Base-by-base conservation (phyloP, 441 rosid species). In the Heliophila coronopifolia region DNA sequence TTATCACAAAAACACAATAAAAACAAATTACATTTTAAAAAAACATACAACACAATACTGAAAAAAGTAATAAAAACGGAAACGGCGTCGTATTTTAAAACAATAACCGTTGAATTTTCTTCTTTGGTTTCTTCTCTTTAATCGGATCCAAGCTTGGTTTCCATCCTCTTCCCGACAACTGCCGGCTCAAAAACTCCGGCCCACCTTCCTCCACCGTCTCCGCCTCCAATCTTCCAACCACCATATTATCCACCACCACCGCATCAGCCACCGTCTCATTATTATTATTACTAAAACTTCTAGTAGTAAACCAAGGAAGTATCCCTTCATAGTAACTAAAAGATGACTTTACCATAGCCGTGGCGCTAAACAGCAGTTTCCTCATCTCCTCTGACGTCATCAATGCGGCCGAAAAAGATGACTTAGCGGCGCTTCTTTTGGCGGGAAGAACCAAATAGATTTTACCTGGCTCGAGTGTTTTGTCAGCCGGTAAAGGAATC, bases 71-170 rank as follows among this genome's bases (percentile, higher is more conserved):
- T n/a, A 19, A 7, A 7, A 17, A n/a, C 2, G 1, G n/a, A 50
- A 42, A 49, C 54, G 48, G 45, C 51, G 2, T 1, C 50, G 42
- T 56, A 33, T 28, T 35, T n/a, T 60, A 81, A 50, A 73, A 71
- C 69, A 81, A 51, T 77, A 83, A 56, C 79, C 80, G 70, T 53
- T 74, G 71, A 0, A 75, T 58, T 75, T 66, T 79, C 59, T 54
- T 78, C 72, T 76, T 68, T 27, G 67, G 32, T 54, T 73, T 76
- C 76, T 73, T 85, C 80, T 89, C 95, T 19, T 50, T 71, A 9
- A 89, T 89, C 0, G 97, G 80, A 46, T 83, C 91, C 77, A 89
- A 58, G 56, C 79, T 81, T 19, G 95, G 97, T 59, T 71, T 85
- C 97, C 97, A 89, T 6, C 86, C 82, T 65, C 75, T 89, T 12